A percentile compares a stretch with the other conserved stretches of the same genome.
These are phyloP conservation scores for Kodamaea arcana DNA, from an alignment of 1,139 yeast species.

Conservation along the genomic window DNA sequence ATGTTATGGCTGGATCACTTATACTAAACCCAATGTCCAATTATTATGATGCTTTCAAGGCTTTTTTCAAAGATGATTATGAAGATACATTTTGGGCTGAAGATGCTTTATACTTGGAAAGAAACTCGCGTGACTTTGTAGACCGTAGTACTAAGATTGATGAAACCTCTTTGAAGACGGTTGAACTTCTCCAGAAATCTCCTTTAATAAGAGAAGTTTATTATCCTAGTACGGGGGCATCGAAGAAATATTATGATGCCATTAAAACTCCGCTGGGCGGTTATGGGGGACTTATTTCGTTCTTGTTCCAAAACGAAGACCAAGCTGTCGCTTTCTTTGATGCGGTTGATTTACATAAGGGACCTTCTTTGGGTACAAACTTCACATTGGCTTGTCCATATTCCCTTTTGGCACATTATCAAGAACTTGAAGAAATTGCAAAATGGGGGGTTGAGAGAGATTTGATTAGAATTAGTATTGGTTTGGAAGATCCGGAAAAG, in stretches of 20 bases:
- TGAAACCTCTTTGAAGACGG: slow-evolving; percentile 54
- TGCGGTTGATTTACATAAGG: slow-evolving; percentile 72
- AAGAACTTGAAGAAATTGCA: slow-evolving; percentile 76
- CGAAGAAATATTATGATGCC: slow-evolving; percentile 65
- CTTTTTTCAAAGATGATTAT: slow-evolving; percentile 51
- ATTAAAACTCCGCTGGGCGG: slow-evolving; percentile 74
- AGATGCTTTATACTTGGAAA: slow-evolving; percentile 86
- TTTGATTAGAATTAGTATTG: slow-evolving; percentile 80
- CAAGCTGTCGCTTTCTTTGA: slow-evolving; percentile 77
- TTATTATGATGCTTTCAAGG: slow-evolving; percentile 50
- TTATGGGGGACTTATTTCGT: slow-evolving; percentile 85
- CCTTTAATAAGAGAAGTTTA: slow-evolving; percentile 58
- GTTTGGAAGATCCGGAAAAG: slow-evolving; percentile 60
- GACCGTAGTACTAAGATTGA: slow-evolving; percentile 66
- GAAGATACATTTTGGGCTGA: slow-evolving; percentile 86
- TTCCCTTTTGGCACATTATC: slow-evolving; percentile 82
- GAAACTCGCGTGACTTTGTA: slow-evolving; percentile 87
- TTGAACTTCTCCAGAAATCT: slow-evolving; percentile 44
- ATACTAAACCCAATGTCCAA: slow-evolving; percentile 68
- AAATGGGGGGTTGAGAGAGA: slow-evolving; percentile 83
- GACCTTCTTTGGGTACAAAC: slow-evolving; percentile 93
- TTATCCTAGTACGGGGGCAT: slow-evolving; percentile 61
- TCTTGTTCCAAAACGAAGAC: slow-evolving; percentile 62
- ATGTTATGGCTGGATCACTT: slow-evolving; percentile 91
- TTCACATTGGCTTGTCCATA: slow-evolving; percentile 92